Percentiles rank a stretch among this genome's conserved stretches.
These are phyloP conservation scores for Cinnamomum micranthum DNA, from an alignment of 164 flowering plant genomes.

Conservation along the genomic window DNA sequence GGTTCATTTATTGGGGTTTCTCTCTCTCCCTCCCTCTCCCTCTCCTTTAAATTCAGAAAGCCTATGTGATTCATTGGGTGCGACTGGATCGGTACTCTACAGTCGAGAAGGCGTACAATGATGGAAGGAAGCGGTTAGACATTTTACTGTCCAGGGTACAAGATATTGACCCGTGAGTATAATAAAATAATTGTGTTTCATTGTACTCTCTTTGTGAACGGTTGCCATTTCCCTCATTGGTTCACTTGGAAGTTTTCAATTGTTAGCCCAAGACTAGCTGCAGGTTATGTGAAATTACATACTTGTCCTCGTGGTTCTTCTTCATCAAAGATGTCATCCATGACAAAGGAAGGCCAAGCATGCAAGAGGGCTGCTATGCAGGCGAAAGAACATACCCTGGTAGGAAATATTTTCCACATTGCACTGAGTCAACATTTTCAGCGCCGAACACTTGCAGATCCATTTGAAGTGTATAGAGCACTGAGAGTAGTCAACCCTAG, in stretches of 20 bases:
- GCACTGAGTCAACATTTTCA: constrained; percentile 95
- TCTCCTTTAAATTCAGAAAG: constrained; percentile 47
- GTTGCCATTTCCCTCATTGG: not conserved
- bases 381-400: constrained; percentile 86
- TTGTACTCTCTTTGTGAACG: not conserved
- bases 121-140: constrained; percentile 68
- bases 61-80: constrained; percentile 91
- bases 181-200: not conserved
- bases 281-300: constrained; percentile 59
- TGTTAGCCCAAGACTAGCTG: constrained; percentile 65
- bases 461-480: constrained; percentile 93
- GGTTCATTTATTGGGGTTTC: not conserved
- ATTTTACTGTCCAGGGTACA: constrained; percentile 61
- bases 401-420: constrained; percentile 95
- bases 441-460: constrained; percentile 87
- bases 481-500: constrained; percentile 93
- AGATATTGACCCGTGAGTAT: constrained; percentile 65
- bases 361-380: constrained; percentile 70
- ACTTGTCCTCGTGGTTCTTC: constrained; percentile 57
- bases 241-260: constrained; percentile 12
- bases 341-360: constrained; percentile 53
- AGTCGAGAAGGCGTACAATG: constrained; percentile 58
- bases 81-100: constrained; percentile 61
- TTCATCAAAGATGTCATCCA: constrained; percentile 50
- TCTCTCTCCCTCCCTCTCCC: not conserved